phyloP scores from a whole-genome alignment of 768 basidiomycete species.

The Collybiopsis luxurians region DNA sequence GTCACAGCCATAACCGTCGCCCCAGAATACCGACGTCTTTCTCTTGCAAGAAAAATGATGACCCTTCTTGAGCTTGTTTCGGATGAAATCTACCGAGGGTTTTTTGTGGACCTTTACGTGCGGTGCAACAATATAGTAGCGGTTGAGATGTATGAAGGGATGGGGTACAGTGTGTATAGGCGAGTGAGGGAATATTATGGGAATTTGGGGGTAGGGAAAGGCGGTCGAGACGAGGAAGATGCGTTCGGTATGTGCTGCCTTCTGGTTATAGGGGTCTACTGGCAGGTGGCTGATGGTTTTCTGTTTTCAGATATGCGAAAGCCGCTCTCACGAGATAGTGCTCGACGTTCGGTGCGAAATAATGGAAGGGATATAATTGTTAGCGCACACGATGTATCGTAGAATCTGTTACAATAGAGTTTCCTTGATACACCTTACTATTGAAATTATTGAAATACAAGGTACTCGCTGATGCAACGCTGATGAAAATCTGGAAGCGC shows the following conservation, averaged over 20 bases:
- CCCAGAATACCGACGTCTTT: constrained; percentile 87
- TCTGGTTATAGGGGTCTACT: not conserved
- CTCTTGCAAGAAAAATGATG: constrained; percentile 87
- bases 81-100: constrained; percentile 75
- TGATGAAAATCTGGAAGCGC: no score
- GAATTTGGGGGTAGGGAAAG: constrained; percentile 68
- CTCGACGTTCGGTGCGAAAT: constrained; percentile 61
- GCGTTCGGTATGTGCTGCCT: constrained; percentile 72
- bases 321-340: constrained; percentile 60
- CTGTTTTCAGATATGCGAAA: constrained; percentile 59
- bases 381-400: constrained; percentile 57
- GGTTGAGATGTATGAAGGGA: constrained; percentile 86
- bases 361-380: constrained; percentile 77
- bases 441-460: no score
- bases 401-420: constrained; percentile 12
- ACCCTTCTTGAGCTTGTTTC: constrained; percentile 81
- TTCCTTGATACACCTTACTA: no score
- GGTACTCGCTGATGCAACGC: no score
- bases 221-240: constrained; percentile 83
- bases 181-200: constrained; percentile 91
- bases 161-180: constrained; percentile 93
- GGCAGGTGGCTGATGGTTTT: not conserved
- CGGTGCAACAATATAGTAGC: constrained; percentile 84
- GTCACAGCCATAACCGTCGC: constrained; percentile 95
- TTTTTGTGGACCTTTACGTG: constrained; percentile 96